Evolutionary conservation across 345 rosid genomes (phyloP).

Genomic region (Dipteronia sinensis): DNA sequence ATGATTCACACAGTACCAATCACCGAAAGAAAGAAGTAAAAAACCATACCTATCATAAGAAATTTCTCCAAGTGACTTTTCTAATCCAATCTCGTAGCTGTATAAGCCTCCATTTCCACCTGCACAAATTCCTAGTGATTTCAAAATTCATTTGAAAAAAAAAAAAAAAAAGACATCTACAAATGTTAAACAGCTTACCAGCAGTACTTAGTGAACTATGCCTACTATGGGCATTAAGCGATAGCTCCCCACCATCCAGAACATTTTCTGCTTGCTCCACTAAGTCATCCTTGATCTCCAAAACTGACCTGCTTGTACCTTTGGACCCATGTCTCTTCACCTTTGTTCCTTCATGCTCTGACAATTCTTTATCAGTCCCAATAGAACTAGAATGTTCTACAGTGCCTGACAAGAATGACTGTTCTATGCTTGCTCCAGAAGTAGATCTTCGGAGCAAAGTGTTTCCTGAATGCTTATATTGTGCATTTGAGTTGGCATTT

Average conservation of each 20-base stretch:
- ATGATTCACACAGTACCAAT: background rate
- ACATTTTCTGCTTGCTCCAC: conserved; percentile 39
- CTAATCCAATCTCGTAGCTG: conserved; percentile 36
- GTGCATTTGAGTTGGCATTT: conserved; percentile 23
- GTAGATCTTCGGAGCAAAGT: conserved; percentile 25
- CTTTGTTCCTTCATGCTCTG: conserved; percentile 30
- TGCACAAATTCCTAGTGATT: conserved; percentile 25
- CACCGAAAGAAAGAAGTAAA: background rate
- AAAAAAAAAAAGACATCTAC: background rate
- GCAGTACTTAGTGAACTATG: conserved; percentile 37
- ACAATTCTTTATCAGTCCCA: conserved; percentile 29
- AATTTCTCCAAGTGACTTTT: conserved; percentile 43
- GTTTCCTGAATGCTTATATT: conserved; percentile 22
- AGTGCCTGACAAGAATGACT: conserved; percentile 33
- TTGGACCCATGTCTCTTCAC: conserved; percentile 34
- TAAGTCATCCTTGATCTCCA: conserved; percentile 38
- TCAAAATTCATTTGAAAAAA: conserved; percentile 9
- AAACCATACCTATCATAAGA: conserved; percentile 47
- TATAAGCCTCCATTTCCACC: conserved; percentile 40
- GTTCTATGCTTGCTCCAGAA: conserved; percentile 39
- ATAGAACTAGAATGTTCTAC: conserved; percentile 31
- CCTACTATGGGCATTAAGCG: conserved; percentile 32
- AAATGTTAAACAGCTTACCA: conserved; percentile 30
- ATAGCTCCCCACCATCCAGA: conserved; percentile 32
- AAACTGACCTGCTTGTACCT: conserved; percentile 36